These are phyloP conservation scores for Scleroderma citrinum DNA, from an alignment of 768 basidiomycete species.

Conservation along the genomic window DNA sequence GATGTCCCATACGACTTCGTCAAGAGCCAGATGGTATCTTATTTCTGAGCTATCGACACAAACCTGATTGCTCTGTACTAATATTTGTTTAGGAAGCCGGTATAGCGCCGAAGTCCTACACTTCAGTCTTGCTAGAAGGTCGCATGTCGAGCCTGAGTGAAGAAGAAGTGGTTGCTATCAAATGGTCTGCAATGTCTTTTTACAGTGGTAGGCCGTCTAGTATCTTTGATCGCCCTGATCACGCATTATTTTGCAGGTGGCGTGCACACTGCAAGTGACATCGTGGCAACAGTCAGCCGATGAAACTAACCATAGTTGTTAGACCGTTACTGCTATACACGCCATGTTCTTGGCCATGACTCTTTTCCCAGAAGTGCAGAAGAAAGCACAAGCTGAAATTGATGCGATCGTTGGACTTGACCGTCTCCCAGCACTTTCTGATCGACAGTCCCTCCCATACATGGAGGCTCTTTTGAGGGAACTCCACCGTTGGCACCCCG, in stretches of 20 bases:
- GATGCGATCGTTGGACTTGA: slow-evolving; percentile 6
- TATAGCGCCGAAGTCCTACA: slow-evolving; percentile 37
- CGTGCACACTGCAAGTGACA: background rate
- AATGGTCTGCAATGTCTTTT: slow-evolving; percentile 33
- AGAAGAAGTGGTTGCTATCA: slow-evolving; percentile 30
- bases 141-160: slow-evolving; percentile 32
- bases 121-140: slow-evolving; percentile 46
- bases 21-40: background rate
- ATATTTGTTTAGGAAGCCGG: slow-evolving; percentile 39
- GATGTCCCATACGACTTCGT: slow-evolving; percentile 6
- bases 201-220: background rate
- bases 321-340: slow-evolving; percentile 8
- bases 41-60: background rate
- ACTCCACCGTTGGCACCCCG: background rate
- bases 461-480: slow-evolving; percentile 18
- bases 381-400: slow-evolving; percentile 11
- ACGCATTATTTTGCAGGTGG: background rate
- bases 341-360: slow-evolving; percentile 13
- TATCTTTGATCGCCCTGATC: no score
- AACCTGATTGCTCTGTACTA: background rate
- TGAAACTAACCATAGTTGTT: background rate
- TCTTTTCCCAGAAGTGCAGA: slow-evolving; percentile 8
- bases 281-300: background rate
- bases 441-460: slow-evolving; percentile 9
- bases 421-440: slow-evolving; percentile 7